A percentile compares a stretch with the other conserved stretches of the same genome.
phyloP scores from a whole-genome alignment of 2,329 filamentous ascomycete species.

The Nigrograna mackinnonii region DNA sequence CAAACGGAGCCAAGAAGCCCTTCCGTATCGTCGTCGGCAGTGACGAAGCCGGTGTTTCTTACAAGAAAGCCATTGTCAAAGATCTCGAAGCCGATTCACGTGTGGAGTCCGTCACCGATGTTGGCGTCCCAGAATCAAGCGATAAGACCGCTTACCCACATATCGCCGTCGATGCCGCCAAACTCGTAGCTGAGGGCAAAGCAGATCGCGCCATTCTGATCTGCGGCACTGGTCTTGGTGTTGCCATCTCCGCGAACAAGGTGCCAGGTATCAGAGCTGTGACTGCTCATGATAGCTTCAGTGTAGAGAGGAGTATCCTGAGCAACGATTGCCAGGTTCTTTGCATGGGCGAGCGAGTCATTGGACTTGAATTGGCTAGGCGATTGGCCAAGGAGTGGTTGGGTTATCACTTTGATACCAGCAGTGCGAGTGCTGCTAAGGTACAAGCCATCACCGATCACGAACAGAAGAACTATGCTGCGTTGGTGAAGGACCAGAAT shows the following conservation, averaged over 20 bases:
- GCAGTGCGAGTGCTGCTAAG: slow-evolving; percentile 63
- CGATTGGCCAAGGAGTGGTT: slow-evolving; percentile 81
- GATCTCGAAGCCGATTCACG: slow-evolving; percentile 70
- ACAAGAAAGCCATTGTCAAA: slow-evolving; percentile 77
- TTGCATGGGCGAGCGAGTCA: slow-evolving; percentile 82
- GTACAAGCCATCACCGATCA: slow-evolving; percentile 55
- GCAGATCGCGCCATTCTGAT: slow-evolving; percentile 80
- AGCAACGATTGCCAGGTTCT: slow-evolving; percentile 88
- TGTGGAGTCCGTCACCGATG: slow-evolving; percentile 71
- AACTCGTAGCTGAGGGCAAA: slow-evolving; percentile 63
- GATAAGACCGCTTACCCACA: slow-evolving; percentile 86
- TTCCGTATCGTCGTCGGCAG: slow-evolving; percentile 66
- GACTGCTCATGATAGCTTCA: slow-evolving; percentile 85
- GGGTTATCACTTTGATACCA: slow-evolving; percentile 76
- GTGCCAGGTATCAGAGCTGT: slow-evolving; percentile 83
- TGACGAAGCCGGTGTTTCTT: slow-evolving; percentile 74
- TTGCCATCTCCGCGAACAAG: slow-evolving; percentile 89
- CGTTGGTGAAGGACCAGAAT: slow-evolving; percentile 16
- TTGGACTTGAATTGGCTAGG: slow-evolving; percentile 79
- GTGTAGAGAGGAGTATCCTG: slow-evolving; percentile 76
- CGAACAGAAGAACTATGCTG: slow-evolving; percentile 43
- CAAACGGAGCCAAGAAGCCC: slow-evolving; percentile 15
- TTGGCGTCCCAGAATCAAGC: slow-evolving; percentile 66
- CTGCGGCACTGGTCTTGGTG: slow-evolving; percentile 84
- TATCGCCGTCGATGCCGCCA: slow-evolving; percentile 73